Percentiles rank a stretch among this genome's conserved stretches.
Evolutionary conservation across 2,329 filamentous ascomycete genomes (phyloP).

Genomic region (Chalaropsis ovoidea): DNA sequence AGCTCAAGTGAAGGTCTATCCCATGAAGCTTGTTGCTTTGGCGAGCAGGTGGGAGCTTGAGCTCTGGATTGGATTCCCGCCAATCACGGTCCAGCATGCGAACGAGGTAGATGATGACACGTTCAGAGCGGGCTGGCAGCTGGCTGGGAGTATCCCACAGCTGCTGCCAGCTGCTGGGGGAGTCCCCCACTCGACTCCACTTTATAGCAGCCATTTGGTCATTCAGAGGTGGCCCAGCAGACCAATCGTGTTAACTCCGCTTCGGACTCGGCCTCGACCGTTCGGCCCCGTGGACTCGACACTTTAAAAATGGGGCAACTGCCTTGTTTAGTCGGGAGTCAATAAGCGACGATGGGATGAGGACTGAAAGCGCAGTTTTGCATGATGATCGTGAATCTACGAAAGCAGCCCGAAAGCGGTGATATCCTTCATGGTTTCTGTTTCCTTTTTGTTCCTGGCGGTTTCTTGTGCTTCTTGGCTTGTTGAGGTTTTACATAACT

Average conservation of each 20-base stretch:
- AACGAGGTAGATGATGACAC: conserved; percentile 4
- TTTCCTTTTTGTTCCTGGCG: neutral
- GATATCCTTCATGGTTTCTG: neutral
- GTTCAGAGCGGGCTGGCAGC: neutral
- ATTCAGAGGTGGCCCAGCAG: neutral
- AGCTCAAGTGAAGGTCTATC: too few relatives aligned
- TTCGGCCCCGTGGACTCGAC: neutral
- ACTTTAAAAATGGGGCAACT: neutral
- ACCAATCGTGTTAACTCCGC: neutral
- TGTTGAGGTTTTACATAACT: neutral
- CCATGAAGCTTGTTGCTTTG: neutral
- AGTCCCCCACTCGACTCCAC: neutral
- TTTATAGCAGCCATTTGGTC: neutral
- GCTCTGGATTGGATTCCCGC: neutral
- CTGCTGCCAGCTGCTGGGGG: neutral
- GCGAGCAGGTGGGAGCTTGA: neutral
- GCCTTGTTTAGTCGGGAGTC: neutral
- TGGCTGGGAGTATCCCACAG: neutral
- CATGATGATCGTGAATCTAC: neutral
- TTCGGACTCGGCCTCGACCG: neutral
- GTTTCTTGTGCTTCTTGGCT: neutral
- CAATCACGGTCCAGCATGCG: neutral
- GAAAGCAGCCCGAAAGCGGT: neutral
- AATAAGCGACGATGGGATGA: neutral
- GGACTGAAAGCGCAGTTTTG: neutral